phyloP scores from a whole-genome alignment of 257 asterid genomes.

The Voacanga thouarsii region DNA sequence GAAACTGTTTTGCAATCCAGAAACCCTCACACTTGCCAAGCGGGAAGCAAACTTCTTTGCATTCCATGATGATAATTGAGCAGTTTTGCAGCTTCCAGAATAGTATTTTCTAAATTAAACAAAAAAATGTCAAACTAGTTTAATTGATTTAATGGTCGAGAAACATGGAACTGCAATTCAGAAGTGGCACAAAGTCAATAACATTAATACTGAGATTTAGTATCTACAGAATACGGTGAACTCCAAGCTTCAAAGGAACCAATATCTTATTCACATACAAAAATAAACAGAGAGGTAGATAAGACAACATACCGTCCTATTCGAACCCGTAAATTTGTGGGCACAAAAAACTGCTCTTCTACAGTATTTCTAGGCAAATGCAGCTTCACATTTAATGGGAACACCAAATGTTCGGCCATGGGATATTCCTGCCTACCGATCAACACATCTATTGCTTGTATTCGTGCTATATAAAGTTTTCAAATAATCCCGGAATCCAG shows the following conservation, averaged over 20 bases:
- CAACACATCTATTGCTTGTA: slow-evolving; percentile 29
- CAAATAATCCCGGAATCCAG: slow-evolving; percentile 21
- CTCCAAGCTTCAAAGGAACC: background rate
- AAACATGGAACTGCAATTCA: background rate
- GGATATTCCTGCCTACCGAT: slow-evolving; percentile 24
- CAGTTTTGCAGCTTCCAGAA: slow-evolving; percentile 26
- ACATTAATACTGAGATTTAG: background rate
- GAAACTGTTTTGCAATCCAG: slow-evolving; percentile 26
- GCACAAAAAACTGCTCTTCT: slow-evolving; percentile 31
- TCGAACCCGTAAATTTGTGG: slow-evolving; percentile 30
- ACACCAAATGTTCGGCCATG: slow-evolving; percentile 61
- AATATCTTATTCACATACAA: background rate
- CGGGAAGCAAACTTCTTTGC: slow-evolving; percentile 29
- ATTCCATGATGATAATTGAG: slow-evolving; percentile 26
- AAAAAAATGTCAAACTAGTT: background rate
- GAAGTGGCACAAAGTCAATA: background rate
- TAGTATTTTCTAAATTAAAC: slow-evolving; percentile 36
- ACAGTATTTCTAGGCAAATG: slow-evolving; percentile 32
- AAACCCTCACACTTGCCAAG: slow-evolving; percentile 24
- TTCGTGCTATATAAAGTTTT: slow-evolving; percentile 27
- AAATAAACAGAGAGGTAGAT: background rate
- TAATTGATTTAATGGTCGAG: background rate
- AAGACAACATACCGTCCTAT: slow-evolving; percentile 39
- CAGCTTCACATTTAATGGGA: slow-evolving; percentile 45
- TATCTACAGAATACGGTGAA: background rate